Base-by-base conservation (phyloP, 1,284 basidiomycete genomes). In the Ceratobasidium sp. region DNA sequence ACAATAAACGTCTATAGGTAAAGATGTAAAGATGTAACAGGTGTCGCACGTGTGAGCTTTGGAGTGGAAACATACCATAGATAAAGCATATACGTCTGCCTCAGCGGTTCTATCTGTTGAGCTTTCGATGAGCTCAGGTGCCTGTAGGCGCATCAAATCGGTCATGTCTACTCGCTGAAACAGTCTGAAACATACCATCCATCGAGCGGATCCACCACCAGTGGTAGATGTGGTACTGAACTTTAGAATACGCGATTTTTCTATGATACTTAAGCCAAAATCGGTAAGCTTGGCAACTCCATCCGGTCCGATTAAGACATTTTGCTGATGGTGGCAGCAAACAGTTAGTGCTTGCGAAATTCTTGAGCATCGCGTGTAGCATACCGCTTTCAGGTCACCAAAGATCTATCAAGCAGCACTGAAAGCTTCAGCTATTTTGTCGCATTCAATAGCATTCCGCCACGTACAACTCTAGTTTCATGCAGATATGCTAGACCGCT, bases 321-420 rank as follows among this genome's bases (percentile, higher is more conserved):
- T 61, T 15, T 53, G 51, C 60, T 33, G 18, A 28, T 15, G 60
- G 26, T 10, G 33, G 39, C 18, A 33, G 6, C 39, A 13, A 12
- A 40, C 23, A 40, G 26, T 33, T 33, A 33, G 33, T 33, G 33
- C 33, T 33, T 33, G 33, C 33, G 33, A 33, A 33, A 33, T 33
- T 33, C 33, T 33, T 33, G 33, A 33, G 33, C 33, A 33, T 33
- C 33, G 33, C 33, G 33, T 33, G 33, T 33, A 28, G 33, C 60
- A 28, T 18, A 61, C 60, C 28, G 60, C 60, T 26, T 61, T 61
- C 28, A 61, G 6, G 13, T 61, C 60, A 7, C 60, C 60, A 61
- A 33, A 40, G 18, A 61, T n/a, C 60, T 61, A 28, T 40, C 7
- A 15, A 15, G 20, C 18, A 61, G 18, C 39, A 39, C 1, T 39